phyloP scores from a whole-genome alignment of 257 asterid species.

The Solanum medicagineum region DNA sequence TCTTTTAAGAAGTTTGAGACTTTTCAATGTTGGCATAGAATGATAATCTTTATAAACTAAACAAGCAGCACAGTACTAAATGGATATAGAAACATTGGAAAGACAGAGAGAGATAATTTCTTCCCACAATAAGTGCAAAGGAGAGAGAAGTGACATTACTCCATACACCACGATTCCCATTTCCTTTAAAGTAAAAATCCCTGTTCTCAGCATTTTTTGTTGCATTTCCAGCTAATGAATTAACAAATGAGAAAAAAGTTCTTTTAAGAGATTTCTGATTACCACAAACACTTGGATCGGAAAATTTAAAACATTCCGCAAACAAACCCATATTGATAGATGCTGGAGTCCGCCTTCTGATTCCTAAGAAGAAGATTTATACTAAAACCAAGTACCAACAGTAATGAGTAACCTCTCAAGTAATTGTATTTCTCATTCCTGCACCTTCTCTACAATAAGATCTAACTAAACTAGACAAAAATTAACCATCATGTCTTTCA shows the following conservation, averaged over 20 bases:
- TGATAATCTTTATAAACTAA: neutral
- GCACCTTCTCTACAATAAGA: neutral
- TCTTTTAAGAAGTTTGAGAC: neutral
- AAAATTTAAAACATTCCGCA: neutral
- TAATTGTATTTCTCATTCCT: neutral
- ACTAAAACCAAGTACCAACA: neutral
- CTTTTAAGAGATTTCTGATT: neutral
- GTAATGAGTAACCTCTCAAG: neutral
- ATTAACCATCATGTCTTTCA: neutral
- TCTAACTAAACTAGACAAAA: neutral
- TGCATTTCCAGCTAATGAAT: neutral
- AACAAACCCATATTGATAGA: neutral
- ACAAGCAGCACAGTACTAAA: neutral
- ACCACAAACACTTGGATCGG: neutral
- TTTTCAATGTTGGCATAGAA: neutral
- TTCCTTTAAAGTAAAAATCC: neutral
- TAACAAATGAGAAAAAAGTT: no score
- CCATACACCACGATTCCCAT: neutral
- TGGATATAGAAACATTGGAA: neutral
- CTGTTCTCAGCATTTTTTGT: neutral
- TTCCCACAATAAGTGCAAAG: neutral
- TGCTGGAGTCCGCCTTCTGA: neutral
- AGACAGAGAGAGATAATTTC: neutral
- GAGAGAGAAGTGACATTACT: neutral
- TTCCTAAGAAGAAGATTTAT: neutral